Conservation (phyloP, 768 basidiomycete species). For the Xerocomus spinulosus region DNA sequence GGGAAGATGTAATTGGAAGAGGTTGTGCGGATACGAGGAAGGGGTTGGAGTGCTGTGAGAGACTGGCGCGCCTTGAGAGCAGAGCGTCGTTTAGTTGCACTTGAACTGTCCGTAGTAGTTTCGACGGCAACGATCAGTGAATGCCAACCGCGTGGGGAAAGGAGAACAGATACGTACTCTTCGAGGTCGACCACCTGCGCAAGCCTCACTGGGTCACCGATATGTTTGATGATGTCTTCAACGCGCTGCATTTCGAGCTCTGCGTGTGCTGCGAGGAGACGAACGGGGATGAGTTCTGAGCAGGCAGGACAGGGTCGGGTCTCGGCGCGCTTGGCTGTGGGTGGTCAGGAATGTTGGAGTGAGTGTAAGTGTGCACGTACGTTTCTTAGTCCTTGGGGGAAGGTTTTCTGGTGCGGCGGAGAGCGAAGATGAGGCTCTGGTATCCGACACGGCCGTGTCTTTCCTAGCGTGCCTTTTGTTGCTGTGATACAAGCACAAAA, state of each 20-base stretch:
- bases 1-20: constrained; percentile 9
- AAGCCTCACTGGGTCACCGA: constrained; percentile 58
- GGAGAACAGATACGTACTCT: constrained; percentile 41
- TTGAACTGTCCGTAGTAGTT: constrained; percentile 21
- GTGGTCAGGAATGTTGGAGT: background rate
- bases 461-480: constrained; percentile 49
- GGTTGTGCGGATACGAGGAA: constrained; percentile 24
- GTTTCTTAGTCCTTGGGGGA: constrained; percentile 42
- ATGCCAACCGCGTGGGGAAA: background rate
- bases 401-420: constrained; percentile 33
- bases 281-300: constrained; percentile 64
- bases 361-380: constrained; percentile 30
- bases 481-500: constrained; percentile 19
- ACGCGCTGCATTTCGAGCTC: constrained; percentile 65
- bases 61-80: constrained; percentile 42
- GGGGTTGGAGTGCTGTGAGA: constrained; percentile 26
- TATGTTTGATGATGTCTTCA: constrained; percentile 57
- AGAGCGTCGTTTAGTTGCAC: constrained; percentile 35
- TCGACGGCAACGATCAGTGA: constrained; percentile 28
- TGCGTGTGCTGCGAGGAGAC: constrained; percentile 62
- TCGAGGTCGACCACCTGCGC: constrained; percentile 46
- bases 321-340: constrained; percentile 64
- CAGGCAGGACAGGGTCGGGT: constrained; percentile 75
- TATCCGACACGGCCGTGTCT: background rate
- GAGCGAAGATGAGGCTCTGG: constrained; percentile 29